Evolutionary conservation across 1,139 yeast genomes (phyloP), one percentile per base, ranked within the genome.

Genomic region (Debaryomycetaceae sp.): DNA sequence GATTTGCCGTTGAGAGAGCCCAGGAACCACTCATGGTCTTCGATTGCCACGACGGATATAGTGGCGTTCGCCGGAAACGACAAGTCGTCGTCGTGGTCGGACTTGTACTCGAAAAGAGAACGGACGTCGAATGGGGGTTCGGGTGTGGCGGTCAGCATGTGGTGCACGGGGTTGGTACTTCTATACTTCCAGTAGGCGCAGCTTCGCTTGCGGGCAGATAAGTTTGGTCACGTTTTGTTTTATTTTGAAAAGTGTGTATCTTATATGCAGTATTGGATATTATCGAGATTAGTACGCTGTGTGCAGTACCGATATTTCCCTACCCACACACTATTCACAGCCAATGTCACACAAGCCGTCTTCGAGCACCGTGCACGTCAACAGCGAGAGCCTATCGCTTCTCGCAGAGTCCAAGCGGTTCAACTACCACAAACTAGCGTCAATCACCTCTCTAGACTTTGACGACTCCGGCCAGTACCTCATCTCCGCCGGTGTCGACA

Each of bases 1-100:
- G 68, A 51, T 32, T 58, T 53, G 8, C 68, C 74, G 13, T 56
- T 58, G 41, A 67, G 77, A 11, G 64, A 58, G 2, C 98, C 98
- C 25, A 70, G 61, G 46, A 71, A 80, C 98, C 98, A 90, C 39
- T 87, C 95, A 6, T 73, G 93, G 47, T 86, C 96, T 44, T 85
- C 95, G 34, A 81, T 62, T 18, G 70, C 73, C 3, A 77, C 73
- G 14, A 90, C 95, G 5, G 74, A 69, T 37, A 90, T 78, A 26
- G 68, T 40, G 47, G 80, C 85, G 13, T 81, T 90, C 4, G 62
- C 70, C 1, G 53, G 51, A 42, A 90, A 86, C 23, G 69, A 61
- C 49, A 90, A 67, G 52, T 90, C 98, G 47, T 86, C 97, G 20
- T 77, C 86, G 42, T 69, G 80, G 25, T 79, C 93, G 5, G 94